Evolutionary conservation across 306 rosid genomes (phyloP).

Genomic region (Vigna unguiculata): DNA sequence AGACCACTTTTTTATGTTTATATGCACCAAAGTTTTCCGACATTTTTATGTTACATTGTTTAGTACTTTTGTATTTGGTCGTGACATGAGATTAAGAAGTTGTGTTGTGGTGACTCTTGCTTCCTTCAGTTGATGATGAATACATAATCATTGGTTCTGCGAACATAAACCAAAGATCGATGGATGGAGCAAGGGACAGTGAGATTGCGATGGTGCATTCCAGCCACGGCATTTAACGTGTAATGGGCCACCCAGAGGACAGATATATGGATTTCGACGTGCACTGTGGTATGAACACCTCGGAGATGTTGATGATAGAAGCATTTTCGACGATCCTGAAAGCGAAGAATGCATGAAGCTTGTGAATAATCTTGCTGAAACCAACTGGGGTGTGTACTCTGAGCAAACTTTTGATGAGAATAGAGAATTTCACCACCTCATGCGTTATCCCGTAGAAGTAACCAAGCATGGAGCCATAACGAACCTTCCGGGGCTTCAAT

Average conservation of each 20-base stretch:
- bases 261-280: conserved; percentile 65
- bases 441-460: conserved; percentile 50
- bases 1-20: not conserved
- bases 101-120: not conserved
- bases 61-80: not conserved
- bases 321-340: conserved; percentile 43
- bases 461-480: conserved; percentile 38
- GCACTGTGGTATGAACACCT: conserved; percentile 81
- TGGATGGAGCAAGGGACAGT: conserved; percentile 91
- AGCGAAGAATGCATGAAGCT: conserved; percentile 36
- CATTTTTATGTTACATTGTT: too few relatives aligned
- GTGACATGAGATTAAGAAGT: not conserved
- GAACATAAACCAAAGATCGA: conserved; percentile 89
- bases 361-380: conserved; percentile 44
- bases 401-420: conserved; percentile 29
- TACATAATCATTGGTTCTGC: conserved; percentile 91
- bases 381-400: conserved; percentile 44
- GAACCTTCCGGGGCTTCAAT: conserved; percentile 31
- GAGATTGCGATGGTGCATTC: conserved; percentile 92
- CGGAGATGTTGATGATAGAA: conserved; percentile 24
- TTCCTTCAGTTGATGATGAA: conserved; percentile 80
- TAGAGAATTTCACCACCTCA: conserved; percentile 44
- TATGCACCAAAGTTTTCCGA: not conserved
- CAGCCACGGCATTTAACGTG: conserved; percentile 63
- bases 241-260: conserved; percentile 54